Evolutionary conservation across 192 early-diverging fungal species (phyloP).

Genomic region (Tieghemiomyces parasiticus): DNA sequence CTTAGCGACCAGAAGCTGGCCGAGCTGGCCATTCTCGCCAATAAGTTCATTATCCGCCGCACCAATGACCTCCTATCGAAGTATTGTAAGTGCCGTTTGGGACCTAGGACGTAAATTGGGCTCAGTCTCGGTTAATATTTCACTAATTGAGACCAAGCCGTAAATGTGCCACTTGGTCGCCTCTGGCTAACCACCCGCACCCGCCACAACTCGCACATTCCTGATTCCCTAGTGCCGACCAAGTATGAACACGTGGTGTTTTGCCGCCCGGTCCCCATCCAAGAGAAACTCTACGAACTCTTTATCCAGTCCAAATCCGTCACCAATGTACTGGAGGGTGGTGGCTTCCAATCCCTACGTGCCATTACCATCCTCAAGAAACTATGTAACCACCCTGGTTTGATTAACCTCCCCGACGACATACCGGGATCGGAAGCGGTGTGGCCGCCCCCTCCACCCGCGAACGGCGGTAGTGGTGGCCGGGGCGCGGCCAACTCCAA

Average conservation of each 20-base stretch:
- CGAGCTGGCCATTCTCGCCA: slow-evolving; percentile 75
- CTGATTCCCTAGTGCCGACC: slow-evolving; percentile 76
- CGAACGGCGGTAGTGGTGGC: not conserved
- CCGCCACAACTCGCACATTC: no score
- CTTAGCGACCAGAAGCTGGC: slow-evolving; percentile 68
- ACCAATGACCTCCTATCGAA: slow-evolving; percentile 94
- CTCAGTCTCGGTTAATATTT: slow-evolving; percentile 5
- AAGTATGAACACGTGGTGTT: slow-evolving; percentile 99
- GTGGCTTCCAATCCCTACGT: slow-evolving; percentile 69
- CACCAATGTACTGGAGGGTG: slow-evolving; percentile 11
- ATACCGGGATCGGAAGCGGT: slow-evolving; percentile 41
- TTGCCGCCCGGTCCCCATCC: slow-evolving; percentile 61
- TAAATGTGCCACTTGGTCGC: no score
- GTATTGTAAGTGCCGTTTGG: slow-evolving; percentile 57
- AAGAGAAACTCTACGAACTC: slow-evolving; percentile 65
- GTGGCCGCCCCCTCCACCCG: slow-evolving; percentile 20
- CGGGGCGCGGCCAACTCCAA: not conserved
- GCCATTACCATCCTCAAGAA: slow-evolving; percentile 91
- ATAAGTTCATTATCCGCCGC: slow-evolving; percentile 92
- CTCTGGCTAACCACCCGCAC: no score
- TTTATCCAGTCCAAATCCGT: slow-evolving; percentile 59
- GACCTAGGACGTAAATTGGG: not conserved
- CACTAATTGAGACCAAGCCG: no score
- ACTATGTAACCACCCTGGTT: slow-evolving; percentile 91
- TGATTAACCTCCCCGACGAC: slow-evolving; percentile 51